Conservation (phyloP, 2,329 filamentous ascomycete species). For the Epichloe sylvatica region DNA sequence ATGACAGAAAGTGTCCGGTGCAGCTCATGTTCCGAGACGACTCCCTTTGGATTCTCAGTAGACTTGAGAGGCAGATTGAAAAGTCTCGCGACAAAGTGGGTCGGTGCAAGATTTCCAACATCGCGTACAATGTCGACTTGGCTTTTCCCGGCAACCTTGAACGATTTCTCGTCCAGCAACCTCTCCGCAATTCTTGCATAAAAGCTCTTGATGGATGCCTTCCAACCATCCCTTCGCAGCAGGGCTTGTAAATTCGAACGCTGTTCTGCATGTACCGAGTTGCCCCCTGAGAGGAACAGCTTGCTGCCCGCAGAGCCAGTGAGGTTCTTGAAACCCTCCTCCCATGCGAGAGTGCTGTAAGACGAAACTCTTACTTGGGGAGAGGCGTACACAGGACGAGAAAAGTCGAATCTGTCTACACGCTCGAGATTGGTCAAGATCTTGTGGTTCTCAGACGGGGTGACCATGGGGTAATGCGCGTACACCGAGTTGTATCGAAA, state of each 20-base stretch:
- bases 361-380: slow-evolving; percentile 43
- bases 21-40: slow-evolving; percentile 40
- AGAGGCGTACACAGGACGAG: slow-evolving; percentile 39
- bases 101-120: slow-evolving; percentile 52
- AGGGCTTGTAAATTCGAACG: slow-evolving; percentile 40
- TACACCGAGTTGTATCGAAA: slow-evolving; percentile 69
- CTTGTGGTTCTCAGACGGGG: slow-evolving; percentile 56
- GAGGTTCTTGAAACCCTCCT: slow-evolving; percentile 46
- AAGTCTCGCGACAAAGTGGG: slow-evolving; percentile 46
- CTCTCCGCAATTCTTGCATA: slow-evolving; percentile 48
- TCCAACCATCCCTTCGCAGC: slow-evolving; percentile 49
- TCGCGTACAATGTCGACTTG: slow-evolving; percentile 61
- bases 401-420: slow-evolving; percentile 55
- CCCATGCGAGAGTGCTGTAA: slow-evolving; percentile 50
- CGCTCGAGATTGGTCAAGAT: slow-evolving; percentile 56
- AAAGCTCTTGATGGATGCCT: slow-evolving; percentile 48
- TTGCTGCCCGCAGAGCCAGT: slow-evolving; percentile 40
- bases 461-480: slow-evolving; percentile 61
- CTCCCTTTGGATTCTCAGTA: slow-evolving; percentile 41
- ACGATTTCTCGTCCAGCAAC: slow-evolving; percentile 52
- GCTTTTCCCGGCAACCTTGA: slow-evolving; percentile 36
- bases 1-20: slow-evolving; percentile 51
- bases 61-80: slow-evolving; percentile 58
- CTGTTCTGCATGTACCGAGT: slow-evolving; percentile 32
- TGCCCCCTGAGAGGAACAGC: slow-evolving; percentile 44